phyloP scores from a whole-genome alignment of 2,329 filamentous ascomycete species.

The Monosporascus cannonballus region DNA sequence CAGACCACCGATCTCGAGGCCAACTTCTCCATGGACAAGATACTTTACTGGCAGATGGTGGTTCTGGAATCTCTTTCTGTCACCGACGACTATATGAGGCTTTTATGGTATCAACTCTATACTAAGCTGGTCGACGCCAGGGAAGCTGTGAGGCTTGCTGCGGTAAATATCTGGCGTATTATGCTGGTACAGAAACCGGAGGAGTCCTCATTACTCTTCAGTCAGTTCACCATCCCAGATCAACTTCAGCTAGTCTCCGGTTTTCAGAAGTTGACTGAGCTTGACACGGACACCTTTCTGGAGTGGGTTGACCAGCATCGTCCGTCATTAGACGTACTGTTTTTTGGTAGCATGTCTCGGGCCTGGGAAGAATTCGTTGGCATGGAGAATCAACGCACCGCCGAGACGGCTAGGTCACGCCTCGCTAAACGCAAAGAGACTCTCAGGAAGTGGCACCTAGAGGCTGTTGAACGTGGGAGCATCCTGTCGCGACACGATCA shows the following conservation, averaged over 20 bases:
- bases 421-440: conserved; percentile 74
- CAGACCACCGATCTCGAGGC: conserved; percentile 55
- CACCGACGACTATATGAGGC: conserved; percentile 74
- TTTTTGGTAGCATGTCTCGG: conserved; percentile 74
- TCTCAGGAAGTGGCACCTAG: conserved; percentile 71
- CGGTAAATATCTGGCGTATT: conserved; percentile 84
- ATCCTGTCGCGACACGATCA: conserved; percentile 76
- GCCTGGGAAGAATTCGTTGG: conserved; percentile 84
- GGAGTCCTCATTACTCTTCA: conserved; percentile 69
- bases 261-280: conserved; percentile 77
- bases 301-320: conserved; percentile 82
- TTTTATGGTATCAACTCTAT: conserved; percentile 92
- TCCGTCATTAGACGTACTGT: conserved; percentile 70
- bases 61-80: conserved; percentile 71
- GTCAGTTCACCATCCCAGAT: conserved; percentile 62
- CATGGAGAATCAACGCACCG: conserved; percentile 72
- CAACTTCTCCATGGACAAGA: conserved; percentile 70
- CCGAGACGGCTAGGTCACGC: conserved; percentile 66
- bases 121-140: conserved; percentile 73
- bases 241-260: conserved; percentile 67
- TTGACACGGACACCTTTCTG: conserved; percentile 85
- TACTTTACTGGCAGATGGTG: conserved; percentile 94
- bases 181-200: conserved; percentile 89
- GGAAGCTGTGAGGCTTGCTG: conserved; percentile 62
- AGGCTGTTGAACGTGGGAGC: conserved; percentile 63